These are phyloP conservation scores for Uromyces viciae-fabae DNA, from an alignment of 1,284 basidiomycete species.

Conservation along the genomic window DNA sequence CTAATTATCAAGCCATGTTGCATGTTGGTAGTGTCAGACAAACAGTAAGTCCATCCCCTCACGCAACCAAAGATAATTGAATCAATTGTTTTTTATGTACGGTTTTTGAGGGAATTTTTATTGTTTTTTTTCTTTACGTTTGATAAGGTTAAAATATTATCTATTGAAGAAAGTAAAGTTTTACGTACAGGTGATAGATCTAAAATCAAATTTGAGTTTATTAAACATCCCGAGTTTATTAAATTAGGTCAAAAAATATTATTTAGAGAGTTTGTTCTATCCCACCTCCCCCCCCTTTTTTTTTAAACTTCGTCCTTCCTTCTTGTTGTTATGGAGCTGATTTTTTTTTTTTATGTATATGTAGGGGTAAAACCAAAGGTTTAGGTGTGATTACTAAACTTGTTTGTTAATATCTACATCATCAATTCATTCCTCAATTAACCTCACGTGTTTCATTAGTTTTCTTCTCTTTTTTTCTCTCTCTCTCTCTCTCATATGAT, in stretches of 20 bases:
- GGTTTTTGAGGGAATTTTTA: background rate
- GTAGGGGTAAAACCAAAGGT: slow-evolving; percentile 45
- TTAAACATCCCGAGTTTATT: slow-evolving; percentile 46
- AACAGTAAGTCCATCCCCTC: slow-evolving; percentile 64
- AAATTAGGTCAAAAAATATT: slow-evolving; percentile 40
- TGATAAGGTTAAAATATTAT: slow-evolving; percentile 32
- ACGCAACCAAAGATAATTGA: slow-evolving; percentile 63
- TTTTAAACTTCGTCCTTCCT: background rate
- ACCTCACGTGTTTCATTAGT: background rate
- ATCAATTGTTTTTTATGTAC: background rate
- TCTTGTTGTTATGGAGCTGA: background rate
- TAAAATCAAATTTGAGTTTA: slow-evolving; percentile 80
- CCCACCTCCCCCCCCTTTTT: no score
- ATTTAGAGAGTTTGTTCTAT: slow-evolving; percentile 45
- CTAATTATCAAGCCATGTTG: slow-evolving; percentile 50
- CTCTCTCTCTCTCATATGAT: no score
- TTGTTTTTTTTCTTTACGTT: background rate
- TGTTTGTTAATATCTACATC: background rate
- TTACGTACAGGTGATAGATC: slow-evolving; percentile 84
- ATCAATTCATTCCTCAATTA: background rate
- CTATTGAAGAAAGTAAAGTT: slow-evolving; percentile 55
- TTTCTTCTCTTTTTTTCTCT: no score
- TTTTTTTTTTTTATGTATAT: background rate
- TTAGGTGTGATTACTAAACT: slow-evolving; percentile 39
- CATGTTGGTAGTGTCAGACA: slow-evolving; percentile 70